Evolutionary conservation across 164 flowering plant species (phyloP).

Genomic region (Pachysandra terminalis): DNA sequence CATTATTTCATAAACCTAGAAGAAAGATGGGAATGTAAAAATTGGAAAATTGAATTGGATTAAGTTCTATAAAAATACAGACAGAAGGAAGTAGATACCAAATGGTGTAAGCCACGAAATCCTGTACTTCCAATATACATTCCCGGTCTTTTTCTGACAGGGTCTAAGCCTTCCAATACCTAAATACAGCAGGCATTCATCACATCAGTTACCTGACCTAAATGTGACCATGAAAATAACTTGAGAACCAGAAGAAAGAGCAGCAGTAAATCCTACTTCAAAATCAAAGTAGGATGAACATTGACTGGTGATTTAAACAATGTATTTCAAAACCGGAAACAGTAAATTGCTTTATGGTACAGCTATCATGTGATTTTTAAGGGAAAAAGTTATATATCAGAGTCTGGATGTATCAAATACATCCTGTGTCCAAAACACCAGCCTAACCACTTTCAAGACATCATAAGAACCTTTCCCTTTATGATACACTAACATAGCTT

Average conservation of each 20-base stretch:
- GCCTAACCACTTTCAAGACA: too few relatives aligned
- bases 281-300: background rate
- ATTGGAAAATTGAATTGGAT: background rate
- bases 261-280: background rate
- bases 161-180: slow-evolving; percentile 96
- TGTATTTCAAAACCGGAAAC: too few relatives aligned
- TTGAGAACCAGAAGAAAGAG: background rate
- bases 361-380: too few relatives aligned
- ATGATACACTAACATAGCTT: background rate
- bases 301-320: too few relatives aligned
- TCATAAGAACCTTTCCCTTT: too few relatives aligned
- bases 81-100: slow-evolving; percentile 44
- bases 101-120: slow-evolving; percentile 91
- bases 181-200: slow-evolving; percentile 22
- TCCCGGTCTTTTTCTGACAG: slow-evolving; percentile 95
- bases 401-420: too few relatives aligned
- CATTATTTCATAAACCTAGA: slow-evolving; percentile 92
- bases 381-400: too few relatives aligned
- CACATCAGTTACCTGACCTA: background rate
- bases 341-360: too few relatives aligned
- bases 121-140: slow-evolving; percentile 99
- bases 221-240: background rate
- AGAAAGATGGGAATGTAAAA: slow-evolving; percentile 8
- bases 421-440: too few relatives aligned
- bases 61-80: background rate